Conservation (phyloP, 208 protist genomes). For the Plasmodiophora brassicae region DNA sequence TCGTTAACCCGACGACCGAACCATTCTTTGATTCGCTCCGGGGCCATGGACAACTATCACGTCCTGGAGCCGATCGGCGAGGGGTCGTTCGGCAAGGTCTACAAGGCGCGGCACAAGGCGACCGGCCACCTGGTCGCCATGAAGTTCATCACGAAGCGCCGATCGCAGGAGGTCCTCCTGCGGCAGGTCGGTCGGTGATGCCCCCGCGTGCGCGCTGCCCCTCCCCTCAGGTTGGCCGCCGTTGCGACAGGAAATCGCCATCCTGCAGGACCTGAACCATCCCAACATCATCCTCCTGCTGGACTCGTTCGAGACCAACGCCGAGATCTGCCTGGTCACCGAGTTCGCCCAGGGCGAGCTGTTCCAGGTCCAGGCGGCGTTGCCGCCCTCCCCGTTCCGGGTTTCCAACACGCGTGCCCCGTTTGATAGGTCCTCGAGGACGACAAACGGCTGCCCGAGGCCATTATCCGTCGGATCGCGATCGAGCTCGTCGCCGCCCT, state of each 20-base stretch:
- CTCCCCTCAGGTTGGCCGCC: neutral
- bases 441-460: slow-evolving; percentile 62
- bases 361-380: slow-evolving; percentile 42
- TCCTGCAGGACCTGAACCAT: slow-evolving; percentile 76
- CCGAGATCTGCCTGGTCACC: slow-evolving; percentile 79
- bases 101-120: slow-evolving; percentile 73
- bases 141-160: slow-evolving; percentile 88
- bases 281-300: slow-evolving; percentile 90
- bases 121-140: slow-evolving; percentile 91
- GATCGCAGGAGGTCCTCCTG: neutral
- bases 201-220: neutral
- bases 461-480: slow-evolving; percentile 81
- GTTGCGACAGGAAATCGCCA: slow-evolving; percentile 30
- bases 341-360: slow-evolving; percentile 63
- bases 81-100: slow-evolving; percentile 96
- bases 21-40: no score
- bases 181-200: neutral
- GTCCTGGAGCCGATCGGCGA: slow-evolving; percentile 88
- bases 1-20: no score
- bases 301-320: slow-evolving; percentile 89
- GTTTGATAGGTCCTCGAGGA: slow-evolving; percentile 83
- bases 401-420: neutral
- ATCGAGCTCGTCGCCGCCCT: slow-evolving; percentile 89
- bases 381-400: neutral
- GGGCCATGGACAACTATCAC: slow-evolving; percentile 84